Conservation (phyloP, 805 yeast genomes). For the Schizosaccharomyces cryophilus region DNA sequence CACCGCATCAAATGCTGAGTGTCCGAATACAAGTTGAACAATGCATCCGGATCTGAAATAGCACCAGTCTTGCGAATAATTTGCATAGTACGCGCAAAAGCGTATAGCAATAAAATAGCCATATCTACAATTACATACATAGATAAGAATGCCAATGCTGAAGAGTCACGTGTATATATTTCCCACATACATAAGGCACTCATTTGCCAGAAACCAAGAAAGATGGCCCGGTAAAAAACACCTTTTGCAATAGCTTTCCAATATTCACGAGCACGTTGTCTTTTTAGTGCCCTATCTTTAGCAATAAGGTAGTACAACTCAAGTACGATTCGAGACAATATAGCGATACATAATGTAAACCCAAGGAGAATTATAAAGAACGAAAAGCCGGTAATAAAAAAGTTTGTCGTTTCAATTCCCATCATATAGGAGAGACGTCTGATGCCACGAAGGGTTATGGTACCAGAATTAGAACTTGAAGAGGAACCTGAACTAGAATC, state of each 20-base stretch:
- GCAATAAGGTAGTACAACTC: constrained; percentile 39
- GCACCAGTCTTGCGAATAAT: constrained; percentile 47
- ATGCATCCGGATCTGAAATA: constrained; percentile 64
- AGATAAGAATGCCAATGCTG: constrained; percentile 63
- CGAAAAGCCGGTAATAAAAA: constrained; percentile 68
- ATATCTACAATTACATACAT: constrained; percentile 37
- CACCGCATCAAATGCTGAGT: constrained; percentile 54
- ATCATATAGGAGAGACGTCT: constrained; percentile 75
- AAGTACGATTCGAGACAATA: constrained; percentile 41
- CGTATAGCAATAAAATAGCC: constrained; percentile 38
- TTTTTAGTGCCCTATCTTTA: constrained; percentile 35
- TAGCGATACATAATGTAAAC: constrained; percentile 25
- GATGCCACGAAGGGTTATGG: constrained; percentile 68
- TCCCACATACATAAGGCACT: constrained; percentile 72
- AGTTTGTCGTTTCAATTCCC: constrained; percentile 59
- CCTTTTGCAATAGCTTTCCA: constrained; percentile 81
- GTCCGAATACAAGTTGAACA: constrained; percentile 73
- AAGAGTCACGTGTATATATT: constrained; percentile 57
- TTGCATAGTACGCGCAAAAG: constrained; percentile 46
- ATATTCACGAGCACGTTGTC: constrained; percentile 51
- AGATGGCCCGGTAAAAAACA: constrained; percentile 54
- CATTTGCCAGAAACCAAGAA: constrained; percentile 73
- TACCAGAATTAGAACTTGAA: constrained; percentile 21
- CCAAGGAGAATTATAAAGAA: constrained; percentile 56
- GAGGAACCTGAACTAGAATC: neutral